Conservation (phyloP, 768 basidiomycete genomes). For the Gyrodon lividus region DNA sequence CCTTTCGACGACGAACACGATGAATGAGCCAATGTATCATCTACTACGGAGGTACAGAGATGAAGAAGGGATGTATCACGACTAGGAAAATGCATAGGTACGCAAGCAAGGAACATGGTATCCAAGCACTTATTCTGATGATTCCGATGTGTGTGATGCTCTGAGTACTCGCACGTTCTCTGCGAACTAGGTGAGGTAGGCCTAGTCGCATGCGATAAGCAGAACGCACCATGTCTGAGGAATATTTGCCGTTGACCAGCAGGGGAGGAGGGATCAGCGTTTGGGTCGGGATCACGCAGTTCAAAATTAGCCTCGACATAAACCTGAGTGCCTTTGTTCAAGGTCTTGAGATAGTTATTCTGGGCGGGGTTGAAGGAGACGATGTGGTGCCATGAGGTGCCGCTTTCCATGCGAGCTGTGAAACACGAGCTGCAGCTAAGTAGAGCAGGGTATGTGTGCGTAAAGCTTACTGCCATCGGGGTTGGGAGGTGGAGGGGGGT, state of each 20-base stretch:
- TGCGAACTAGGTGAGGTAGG: slow-evolving; percentile 26
- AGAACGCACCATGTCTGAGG: slow-evolving; percentile 66
- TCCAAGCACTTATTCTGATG: slow-evolving; percentile 21
- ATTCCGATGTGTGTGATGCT: slow-evolving; percentile 24
- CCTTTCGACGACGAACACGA: slow-evolving; percentile 42
- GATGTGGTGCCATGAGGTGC: slow-evolving; percentile 74
- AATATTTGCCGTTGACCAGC: slow-evolving; percentile 81
- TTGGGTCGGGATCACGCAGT: slow-evolving; percentile 66
- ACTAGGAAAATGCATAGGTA: slow-evolving; percentile 1
- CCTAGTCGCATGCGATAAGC: not conserved
- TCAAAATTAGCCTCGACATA: slow-evolving; percentile 82
- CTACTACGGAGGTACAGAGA: not conserved
- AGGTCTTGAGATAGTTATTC: slow-evolving; percentile 61
- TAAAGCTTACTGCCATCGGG: slow-evolving; percentile 57
- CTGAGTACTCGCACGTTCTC: slow-evolving; percentile 54
- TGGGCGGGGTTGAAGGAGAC: slow-evolving; percentile 64
- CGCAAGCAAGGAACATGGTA: not conserved
- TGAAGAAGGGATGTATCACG: not conserved
- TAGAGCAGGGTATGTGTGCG: not conserved
- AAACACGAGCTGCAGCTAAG: not conserved
- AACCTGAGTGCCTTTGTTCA: slow-evolving; percentile 72
- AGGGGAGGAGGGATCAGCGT: slow-evolving; percentile 63
- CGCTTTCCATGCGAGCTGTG: slow-evolving; percentile 51
- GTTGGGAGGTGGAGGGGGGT: slow-evolving; percentile 52
- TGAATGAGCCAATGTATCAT: slow-evolving; percentile 25